These are phyloP conservation scores for Tricholoma saponaceum DNA, from an alignment of 768 basidiomycete species.

Conservation along the genomic window DNA sequence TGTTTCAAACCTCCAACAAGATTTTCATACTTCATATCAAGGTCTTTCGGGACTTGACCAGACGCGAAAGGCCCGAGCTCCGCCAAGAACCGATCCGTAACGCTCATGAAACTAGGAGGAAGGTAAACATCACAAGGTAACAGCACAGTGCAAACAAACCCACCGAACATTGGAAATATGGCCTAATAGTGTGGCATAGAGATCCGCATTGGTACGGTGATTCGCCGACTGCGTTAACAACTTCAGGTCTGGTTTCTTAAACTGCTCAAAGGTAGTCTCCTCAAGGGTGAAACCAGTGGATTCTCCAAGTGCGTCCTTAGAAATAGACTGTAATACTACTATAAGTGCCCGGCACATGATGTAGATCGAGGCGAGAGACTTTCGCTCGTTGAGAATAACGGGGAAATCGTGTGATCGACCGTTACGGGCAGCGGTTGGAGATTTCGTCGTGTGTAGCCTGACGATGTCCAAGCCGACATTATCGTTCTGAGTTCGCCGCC, in stretches of 20 bases:
- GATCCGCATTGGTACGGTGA: conserved; percentile 73
- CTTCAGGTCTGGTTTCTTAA: conserved; percentile 67
- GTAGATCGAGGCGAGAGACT: conserved; percentile 81
- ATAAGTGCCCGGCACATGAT: conserved; percentile 88
- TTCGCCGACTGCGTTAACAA: conserved; percentile 65
- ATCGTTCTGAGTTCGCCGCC: conserved; percentile 77
- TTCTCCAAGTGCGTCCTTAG: conserved; percentile 78
- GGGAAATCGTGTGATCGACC: conserved; percentile 44
- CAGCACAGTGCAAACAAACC: conserved; percentile 17
- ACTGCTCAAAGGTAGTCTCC: conserved; percentile 85
- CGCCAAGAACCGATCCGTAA: conserved; percentile 86
- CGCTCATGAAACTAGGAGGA: conserved; percentile 69
- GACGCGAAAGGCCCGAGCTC: conserved; percentile 73
- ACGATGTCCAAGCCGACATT: conserved; percentile 48
- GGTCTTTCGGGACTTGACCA: conserved; percentile 77
- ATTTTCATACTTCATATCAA: conserved; percentile 80
- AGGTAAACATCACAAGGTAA: background rate
- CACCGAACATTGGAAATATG: conserved; percentile 79
- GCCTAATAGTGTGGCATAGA: conserved; percentile 83
- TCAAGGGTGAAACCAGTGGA: conserved; percentile 78
- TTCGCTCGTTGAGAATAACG: conserved; percentile 59
- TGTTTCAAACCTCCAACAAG: conserved; percentile 77
- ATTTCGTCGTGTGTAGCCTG: conserved; percentile 42
- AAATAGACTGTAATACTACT: conserved; percentile 64
- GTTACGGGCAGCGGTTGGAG: conserved; percentile 27